These are phyloP conservation scores for Coniochaeta ligniaria DNA, from an alignment of 2,329 filamentous ascomycete species.

Conservation along the genomic window DNA sequence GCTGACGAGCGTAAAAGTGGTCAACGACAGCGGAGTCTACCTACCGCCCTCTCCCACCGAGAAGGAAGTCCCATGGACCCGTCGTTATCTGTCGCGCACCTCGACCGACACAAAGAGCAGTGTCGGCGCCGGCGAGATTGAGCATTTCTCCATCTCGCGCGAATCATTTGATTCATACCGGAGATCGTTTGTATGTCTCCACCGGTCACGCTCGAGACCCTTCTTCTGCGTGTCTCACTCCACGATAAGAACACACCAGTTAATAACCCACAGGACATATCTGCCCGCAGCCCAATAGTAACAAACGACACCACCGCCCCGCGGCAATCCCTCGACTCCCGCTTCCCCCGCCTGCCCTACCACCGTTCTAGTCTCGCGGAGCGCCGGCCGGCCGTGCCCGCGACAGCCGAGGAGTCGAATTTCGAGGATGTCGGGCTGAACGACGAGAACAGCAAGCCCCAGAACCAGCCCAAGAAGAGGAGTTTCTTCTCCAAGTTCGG, in stretches of 20 bases:
- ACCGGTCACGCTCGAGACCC: not conserved
- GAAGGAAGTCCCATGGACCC: constrained; percentile 68
- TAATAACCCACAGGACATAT: constrained; percentile 64
- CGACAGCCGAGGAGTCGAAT: constrained; percentile 62
- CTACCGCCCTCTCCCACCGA: constrained; percentile 91
- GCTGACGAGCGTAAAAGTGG: constrained; percentile 50
- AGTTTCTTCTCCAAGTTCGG: constrained; percentile 78
- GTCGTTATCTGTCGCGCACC: constrained; percentile 43
- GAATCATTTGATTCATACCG: constrained; percentile 97
- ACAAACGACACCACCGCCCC: constrained; percentile 49
- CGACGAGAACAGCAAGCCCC: constrained; percentile 51
- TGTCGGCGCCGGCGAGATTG: constrained; percentile 62
- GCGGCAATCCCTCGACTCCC: constrained; percentile 76
- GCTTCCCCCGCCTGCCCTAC: constrained; percentile 54
- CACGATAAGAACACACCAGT: constrained; percentile 1
- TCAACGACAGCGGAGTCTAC: constrained; percentile 93
- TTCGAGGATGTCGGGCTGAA: constrained; percentile 89
- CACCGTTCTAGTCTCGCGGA: constrained; percentile 50
- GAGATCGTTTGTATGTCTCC: constrained; percentile 74
- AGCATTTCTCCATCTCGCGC: constrained; percentile 89
- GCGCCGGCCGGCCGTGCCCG: constrained; percentile 43
- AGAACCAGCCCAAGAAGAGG: constrained; percentile 56
- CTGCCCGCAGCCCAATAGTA: constrained; percentile 71
- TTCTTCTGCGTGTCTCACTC: not conserved
- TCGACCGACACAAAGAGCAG: constrained; percentile 48